A percentile compares a stretch with the other conserved stretches of the same genome.
Conservation (phyloP, 208 protist species). For the Crithidia expoeki region DNA sequence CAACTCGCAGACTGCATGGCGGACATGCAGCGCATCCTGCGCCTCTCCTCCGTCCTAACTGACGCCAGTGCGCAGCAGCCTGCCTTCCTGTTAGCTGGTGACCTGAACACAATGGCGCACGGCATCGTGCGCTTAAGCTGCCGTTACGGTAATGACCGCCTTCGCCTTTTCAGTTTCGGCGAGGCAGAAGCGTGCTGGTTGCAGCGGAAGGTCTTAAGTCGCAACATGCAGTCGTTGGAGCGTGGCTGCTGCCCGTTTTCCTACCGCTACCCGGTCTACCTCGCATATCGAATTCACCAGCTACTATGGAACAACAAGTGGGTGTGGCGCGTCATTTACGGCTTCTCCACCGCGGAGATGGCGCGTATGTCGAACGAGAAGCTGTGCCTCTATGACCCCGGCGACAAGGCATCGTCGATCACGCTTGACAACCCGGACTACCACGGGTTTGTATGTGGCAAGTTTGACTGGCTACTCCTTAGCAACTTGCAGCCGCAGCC, state of each 20-base stretch:
- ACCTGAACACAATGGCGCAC: conserved; percentile 85
- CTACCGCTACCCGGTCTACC: conserved; percentile 52
- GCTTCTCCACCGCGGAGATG: conserved; percentile 52
- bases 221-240: conserved; percentile 42
- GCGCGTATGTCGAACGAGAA: conserved; percentile 41
- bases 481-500: conserved; percentile 53
- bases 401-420: conserved; percentile 69
- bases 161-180: conserved; percentile 61
- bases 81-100: conserved; percentile 74
- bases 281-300: conserved; percentile 41
- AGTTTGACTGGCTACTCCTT: conserved; percentile 82
- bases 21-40: conserved; percentile 46
- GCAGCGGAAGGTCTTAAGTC: conserved; percentile 74
- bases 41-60: conserved; percentile 13
- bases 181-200: conserved; percentile 82
- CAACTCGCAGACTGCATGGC: conserved; percentile 67
- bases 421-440: conserved; percentile 68
- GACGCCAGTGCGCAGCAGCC: conserved; percentile 10
- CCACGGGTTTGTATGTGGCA: conserved; percentile 66
- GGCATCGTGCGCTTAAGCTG: conserved; percentile 64
- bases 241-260: conserved; percentile 65
- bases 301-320: conserved; percentile 54
- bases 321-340: conserved; percentile 63
- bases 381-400: conserved; percentile 75
- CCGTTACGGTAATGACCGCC: conserved; percentile 50